Percentiles rank a stretch among this genome's conserved stretches.
phyloP scores from a whole-genome alignment of 257 asterid genomes.

The Gentiana macrophylla region DNA sequence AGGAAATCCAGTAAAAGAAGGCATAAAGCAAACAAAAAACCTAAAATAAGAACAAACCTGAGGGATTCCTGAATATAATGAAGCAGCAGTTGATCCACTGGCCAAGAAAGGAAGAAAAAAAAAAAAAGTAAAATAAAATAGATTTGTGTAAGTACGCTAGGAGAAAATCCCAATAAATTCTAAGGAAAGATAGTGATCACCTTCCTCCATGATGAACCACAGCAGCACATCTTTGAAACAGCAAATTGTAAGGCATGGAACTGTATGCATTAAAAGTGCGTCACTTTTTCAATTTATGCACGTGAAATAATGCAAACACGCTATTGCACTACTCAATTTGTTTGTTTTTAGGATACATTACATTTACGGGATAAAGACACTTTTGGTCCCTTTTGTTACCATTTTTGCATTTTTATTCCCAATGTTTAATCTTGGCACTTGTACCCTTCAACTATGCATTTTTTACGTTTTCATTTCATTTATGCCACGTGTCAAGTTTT shows the following conservation, averaged over 20 bases:
- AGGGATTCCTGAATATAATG: conserved; percentile 77
- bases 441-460: no score
- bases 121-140: conserved; percentile 7
- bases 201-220: conserved; percentile 97
- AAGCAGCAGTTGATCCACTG: conserved; percentile 97
- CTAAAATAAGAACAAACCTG: conserved; percentile 48
- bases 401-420: no score
- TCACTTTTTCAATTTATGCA: no score
- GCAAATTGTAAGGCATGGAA: conserved; percentile 67
- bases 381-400: no score
- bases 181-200: conserved; percentile 25
- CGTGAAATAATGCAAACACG: no score
- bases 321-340: no score
- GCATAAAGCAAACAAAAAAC: conserved; percentile 2
- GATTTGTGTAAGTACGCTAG: conserved; percentile 3
- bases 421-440: no score
- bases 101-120: conserved; percentile 12
- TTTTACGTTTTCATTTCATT: no score
- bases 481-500: no score
- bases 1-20: background rate
- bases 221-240: conserved; percentile 84
- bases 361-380: background rate
- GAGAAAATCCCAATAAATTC: background rate
- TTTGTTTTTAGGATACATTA: background rate
- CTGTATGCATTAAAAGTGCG: conserved; percentile 24